Evolutionary conservation across 2,329 filamentous ascomycete species (phyloP), one percentile per base, ranked within the genome.

Genomic region (Ophiostoma himal-ulmi): DNA sequence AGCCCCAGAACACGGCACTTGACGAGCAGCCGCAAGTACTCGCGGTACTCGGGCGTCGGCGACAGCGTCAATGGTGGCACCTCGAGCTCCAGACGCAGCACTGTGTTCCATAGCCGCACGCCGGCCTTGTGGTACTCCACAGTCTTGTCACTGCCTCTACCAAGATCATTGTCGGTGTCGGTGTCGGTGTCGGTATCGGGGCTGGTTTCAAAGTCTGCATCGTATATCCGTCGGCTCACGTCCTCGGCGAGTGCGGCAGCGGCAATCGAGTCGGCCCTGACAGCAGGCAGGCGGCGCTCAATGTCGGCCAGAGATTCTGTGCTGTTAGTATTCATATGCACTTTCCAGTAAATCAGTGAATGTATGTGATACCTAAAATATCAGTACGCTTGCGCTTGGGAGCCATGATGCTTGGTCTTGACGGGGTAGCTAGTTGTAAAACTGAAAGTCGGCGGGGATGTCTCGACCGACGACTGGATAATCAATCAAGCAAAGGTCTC

Each of bases 1-100:
- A 92, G 93, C 0, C 91, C 85, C 74, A 94, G 81, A 1, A 84
- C 77, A 60, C 85, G 81, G 14, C 79, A 78, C 17, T 81, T 22
- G n/a, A 34, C 65, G 7, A 65, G 36, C 20, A 65, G 36, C 62
- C 36, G 62, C 34, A 22, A 10, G 36, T 65, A 65, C 30, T 36
- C 30, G 30, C 7, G 54, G 22, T 64, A 37, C 62, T 41, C 62
- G 1, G 62, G 20, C 62, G 34, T 41, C 11, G 36, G 1, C 26
- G 54, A 11, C 54, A 60, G 30, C 4, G 30, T 11, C 54, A 10
- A 0, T 60, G 22, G 10, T 17, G 20, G 1, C 57, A n/a, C 11
- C 1, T 73, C 70, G 1, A 70, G 68, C 13, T 34, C 41, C 3
- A 73, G 44, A 3, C 57, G 66, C 34, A 74, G 57, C 11, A 60